Conservation (phyloP, 2,329 filamentous ascomycete species). For the Boeremia exigua region DNA sequence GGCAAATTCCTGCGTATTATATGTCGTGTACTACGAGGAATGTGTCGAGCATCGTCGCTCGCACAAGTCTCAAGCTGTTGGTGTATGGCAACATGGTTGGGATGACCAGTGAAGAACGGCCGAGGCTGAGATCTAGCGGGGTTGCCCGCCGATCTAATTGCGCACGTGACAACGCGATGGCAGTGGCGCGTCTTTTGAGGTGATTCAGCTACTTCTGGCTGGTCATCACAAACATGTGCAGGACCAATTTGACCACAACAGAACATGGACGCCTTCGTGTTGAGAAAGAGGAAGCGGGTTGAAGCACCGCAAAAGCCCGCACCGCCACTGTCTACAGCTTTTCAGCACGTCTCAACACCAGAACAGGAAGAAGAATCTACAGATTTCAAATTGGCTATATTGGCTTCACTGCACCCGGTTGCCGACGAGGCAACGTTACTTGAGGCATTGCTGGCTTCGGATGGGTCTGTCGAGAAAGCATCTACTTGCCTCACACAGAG, state of each 20-base stretch:
- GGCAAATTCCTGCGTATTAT: constrained; percentile 9
- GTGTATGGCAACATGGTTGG: constrained; percentile 25
- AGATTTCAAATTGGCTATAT: constrained; percentile 84
- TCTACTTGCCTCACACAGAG: constrained; percentile 59
- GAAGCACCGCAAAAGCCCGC: constrained; percentile 13
- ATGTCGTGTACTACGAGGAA: constrained; percentile 18
- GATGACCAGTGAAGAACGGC: constrained; percentile 26
- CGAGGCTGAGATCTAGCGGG: constrained; percentile 33
- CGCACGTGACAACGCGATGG: constrained; percentile 25
- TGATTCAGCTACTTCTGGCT: neutral
- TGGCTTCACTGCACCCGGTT: constrained; percentile 76
- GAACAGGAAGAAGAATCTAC: constrained; percentile 73
- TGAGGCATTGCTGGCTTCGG: constrained; percentile 76
- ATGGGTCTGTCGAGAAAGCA: constrained; percentile 76
- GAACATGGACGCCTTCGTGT: constrained; percentile 49
- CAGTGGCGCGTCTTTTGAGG: constrained; percentile 12
- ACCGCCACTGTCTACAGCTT: neutral
- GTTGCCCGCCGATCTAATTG: neutral
- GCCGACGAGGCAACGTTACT: constrained; percentile 72
- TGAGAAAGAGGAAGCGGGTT: constrained; percentile 43
- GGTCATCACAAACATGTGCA: neutral
- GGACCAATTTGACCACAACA: neutral
- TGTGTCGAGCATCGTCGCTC: constrained; percentile 25
- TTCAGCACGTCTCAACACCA: neutral
- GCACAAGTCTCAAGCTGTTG: constrained; percentile 18